Evolutionary conservation across 2,329 filamentous ascomycete species (phyloP), one percentile per base, ranked within the genome.

Genomic region (Xylaria polymorpha): DNA sequence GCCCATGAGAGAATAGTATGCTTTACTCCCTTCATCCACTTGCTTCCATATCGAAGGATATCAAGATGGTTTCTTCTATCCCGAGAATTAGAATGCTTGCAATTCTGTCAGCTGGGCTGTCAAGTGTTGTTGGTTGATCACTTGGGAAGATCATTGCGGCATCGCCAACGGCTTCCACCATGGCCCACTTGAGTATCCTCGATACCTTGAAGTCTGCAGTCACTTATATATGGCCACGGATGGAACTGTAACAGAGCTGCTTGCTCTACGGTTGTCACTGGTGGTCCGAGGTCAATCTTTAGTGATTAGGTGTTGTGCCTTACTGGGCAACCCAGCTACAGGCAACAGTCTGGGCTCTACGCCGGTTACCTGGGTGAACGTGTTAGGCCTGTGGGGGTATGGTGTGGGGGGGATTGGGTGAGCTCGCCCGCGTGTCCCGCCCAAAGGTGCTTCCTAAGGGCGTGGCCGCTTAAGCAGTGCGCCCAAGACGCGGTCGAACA

Each of bases 391-490:
- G n/a, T 20, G 18, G 18, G n/a, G 43, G 5, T 4, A 7, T 5
- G n/a, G n/a, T 22, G 18, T n/a, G 43, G 18, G 41, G 41, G 18
- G 18, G 46, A 2, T 55, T 61, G 4, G 51, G 25, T 44, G 25
- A 46, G 12, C 43, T 66, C 43, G 5, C 37, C 37, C 22, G 46
- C 29, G 3, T 53, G 15, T 37, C n/a, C n/a, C 32, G 64, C 53
- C 43, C 39, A 32, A 14, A 37, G n/a, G 4, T 18, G 25, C 20
- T 32, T 46, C 10, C 32, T 22, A 39, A 25, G 18, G 29, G n/a
- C 32, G 3, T 43, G 20, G 56, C 10, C 14, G 14, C 18, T 32
- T n/a, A 5, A 48, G 7, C 18, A 51, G 51, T 57, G 8, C 32
- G 7, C 50, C 14, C 18, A 46, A 15, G 4, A 14, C 51, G 12